A percentile compares a stretch with the other conserved stretches of the same genome.
Conservation (phyloP, 2,329 filamentous ascomycete species). For the Fusarium dlaminii region DNA sequence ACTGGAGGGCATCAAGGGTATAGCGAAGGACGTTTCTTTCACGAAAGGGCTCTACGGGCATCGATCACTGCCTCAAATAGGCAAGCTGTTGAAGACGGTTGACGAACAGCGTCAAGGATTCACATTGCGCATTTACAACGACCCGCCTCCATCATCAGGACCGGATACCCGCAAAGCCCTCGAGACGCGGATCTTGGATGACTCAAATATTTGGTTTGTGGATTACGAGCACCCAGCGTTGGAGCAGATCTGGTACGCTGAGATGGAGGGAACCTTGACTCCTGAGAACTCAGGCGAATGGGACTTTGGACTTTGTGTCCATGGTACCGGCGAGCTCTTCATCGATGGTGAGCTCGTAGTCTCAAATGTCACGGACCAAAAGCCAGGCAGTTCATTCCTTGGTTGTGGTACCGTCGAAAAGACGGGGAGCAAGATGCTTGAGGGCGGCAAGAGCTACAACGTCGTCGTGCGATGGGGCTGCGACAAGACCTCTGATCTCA, state of each 20-base stretch:
- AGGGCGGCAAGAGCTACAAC: not conserved
- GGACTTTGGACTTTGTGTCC: conserved; percentile 3
- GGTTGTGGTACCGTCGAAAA: not conserved
- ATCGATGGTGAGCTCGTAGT: not conserved
- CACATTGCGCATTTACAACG: not conserved
- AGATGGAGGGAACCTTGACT: not conserved
- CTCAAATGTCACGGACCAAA: not conserved
- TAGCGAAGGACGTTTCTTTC: not conserved
- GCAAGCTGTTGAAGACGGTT: not conserved
- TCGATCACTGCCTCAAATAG: not conserved
- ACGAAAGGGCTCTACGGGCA: not conserved
- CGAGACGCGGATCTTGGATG: not conserved
- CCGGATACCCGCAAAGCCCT: not conserved
- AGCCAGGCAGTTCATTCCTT: not conserved
- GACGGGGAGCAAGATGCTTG: not conserved
- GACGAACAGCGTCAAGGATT: not conserved
- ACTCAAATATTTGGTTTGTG: not conserved
- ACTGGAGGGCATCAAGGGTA: not conserved
- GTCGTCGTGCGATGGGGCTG: not conserved
- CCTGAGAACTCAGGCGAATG: not conserved
- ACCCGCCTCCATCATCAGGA: fast-evolving
- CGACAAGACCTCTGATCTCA: not conserved
- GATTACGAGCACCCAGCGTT: not conserved
- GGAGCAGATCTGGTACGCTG: not conserved
- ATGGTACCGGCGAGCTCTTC: not conserved